Percentiles rank a stretch among this genome's conserved stretches.
phyloP scores from a whole-genome alignment of 139 green algal species.

The Yamagishiella unicocca region DNA sequence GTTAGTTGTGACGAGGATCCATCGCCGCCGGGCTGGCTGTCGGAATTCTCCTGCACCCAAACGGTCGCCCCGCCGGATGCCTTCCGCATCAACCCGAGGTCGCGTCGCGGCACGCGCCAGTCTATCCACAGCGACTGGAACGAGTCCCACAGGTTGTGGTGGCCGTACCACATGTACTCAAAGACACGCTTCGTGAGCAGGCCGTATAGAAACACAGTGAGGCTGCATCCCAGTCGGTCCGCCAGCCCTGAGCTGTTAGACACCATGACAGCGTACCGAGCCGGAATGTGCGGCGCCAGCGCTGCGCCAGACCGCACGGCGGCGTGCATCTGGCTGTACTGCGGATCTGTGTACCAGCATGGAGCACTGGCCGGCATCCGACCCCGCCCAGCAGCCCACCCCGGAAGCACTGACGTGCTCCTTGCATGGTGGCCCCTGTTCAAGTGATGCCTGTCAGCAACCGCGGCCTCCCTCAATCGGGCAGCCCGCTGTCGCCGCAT shows the following conservation, averaged over 20 bases:
- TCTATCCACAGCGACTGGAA: neutral
- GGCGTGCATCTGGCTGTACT: neutral
- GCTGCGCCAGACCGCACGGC: neutral
- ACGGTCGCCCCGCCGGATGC: too few relatives aligned
- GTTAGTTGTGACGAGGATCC: neutral
- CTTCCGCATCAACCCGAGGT: too few relatives aligned
- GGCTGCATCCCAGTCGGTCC: neutral
- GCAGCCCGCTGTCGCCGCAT: too few relatives aligned
- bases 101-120: neutral
- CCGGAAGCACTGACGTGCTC: too few relatives aligned
- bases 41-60: too few relatives aligned
- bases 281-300: neutral
- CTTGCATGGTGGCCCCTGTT: too few relatives aligned
- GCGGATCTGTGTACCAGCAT: too few relatives aligned
- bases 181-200: neutral
- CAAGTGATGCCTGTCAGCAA: too few relatives aligned
- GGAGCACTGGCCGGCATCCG: too few relatives aligned
- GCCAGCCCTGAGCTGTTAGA: neutral
- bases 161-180: slow-evolving; percentile 28
- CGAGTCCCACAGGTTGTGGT: neutral
- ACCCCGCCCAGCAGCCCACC: too few relatives aligned
- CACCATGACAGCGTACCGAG: neutral
- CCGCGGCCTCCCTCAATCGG: too few relatives aligned
- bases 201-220: neutral
- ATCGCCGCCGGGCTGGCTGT: too few relatives aligned